Percentiles rank a stretch among this genome's conserved stretches.
These are phyloP conservation scores for Pythium biforme DNA, from an alignment of 352 stramenopile genomes.

Conservation along the genomic window DNA sequence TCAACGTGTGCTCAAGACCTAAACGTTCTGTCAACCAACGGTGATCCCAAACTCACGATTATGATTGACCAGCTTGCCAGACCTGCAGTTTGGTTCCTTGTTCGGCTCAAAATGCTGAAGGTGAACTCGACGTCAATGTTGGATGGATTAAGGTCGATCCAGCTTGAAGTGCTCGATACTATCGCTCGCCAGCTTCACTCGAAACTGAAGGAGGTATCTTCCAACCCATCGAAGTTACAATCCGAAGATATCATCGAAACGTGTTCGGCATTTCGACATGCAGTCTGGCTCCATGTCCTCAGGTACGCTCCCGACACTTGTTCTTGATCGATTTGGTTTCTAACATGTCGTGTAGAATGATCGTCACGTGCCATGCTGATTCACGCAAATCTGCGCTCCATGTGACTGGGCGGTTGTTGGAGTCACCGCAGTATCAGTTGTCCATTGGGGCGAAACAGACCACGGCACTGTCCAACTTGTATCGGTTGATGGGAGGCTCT, in stretches of 20 bases:
- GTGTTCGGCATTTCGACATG: constrained; percentile 59
- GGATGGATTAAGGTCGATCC: constrained; percentile 22
- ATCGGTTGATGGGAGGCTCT: neutral
- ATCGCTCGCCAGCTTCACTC: constrained; percentile 45
- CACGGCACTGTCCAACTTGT: neutral
- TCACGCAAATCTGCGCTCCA: neutral
- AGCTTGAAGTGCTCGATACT: constrained; percentile 43
- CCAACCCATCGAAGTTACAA: constrained; percentile 42
- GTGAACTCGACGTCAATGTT: constrained; percentile 1
- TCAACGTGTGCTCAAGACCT: neutral
- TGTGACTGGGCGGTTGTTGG: neutral
- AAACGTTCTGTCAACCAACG: neutral
- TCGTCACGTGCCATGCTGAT: neutral
- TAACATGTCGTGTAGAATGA: constrained; percentile 2
- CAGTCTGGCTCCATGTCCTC: constrained; percentile 58
- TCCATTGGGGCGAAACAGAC: neutral
- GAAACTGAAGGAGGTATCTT: constrained; percentile 42
- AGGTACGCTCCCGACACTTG: constrained; percentile 30
- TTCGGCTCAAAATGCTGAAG: constrained; percentile 13
- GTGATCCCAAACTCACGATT: neutral
- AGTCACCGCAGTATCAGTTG: constrained; percentile 1
- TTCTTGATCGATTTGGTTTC: neutral
- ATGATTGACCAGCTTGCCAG: constrained; percentile 23
- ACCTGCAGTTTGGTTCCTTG: constrained; percentile 24
- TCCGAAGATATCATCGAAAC: constrained; percentile 49